A percentile compares a stretch with the other conserved stretches of the same genome.
Evolutionary conservation across 495 filamentous ascomycete genomes (phyloP).

Genomic region (Penicillium silybi): DNA sequence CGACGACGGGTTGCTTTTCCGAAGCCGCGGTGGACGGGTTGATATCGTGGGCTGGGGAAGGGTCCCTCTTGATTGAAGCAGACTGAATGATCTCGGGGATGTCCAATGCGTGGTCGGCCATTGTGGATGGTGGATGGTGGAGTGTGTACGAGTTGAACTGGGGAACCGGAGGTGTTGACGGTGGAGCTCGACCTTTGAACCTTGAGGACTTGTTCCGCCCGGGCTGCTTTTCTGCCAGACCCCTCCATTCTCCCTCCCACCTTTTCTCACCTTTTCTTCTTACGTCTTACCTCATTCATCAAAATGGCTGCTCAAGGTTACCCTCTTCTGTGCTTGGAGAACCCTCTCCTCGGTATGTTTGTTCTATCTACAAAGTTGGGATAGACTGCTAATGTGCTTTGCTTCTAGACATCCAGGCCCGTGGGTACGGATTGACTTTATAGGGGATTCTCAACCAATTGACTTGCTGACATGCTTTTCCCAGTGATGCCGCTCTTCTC

Average conservation of each 20-base stretch:
- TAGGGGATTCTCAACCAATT: neutral
- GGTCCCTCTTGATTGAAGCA: conserved; percentile 65
- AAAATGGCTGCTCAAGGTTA: conserved; percentile 75
- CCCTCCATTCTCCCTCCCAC: conserved; percentile 21
- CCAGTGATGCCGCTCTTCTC: conserved; percentile 66
- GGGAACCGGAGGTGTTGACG: neutral
- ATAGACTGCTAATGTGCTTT: conserved; percentile 13
- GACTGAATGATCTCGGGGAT: conserved; percentile 75
- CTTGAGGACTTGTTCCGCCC: conserved; percentile 13
- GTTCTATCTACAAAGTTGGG: conserved; percentile 4
- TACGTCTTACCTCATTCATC: conserved; percentile 2
- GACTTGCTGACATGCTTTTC: conserved; percentile 2
- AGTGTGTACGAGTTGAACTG: neutral
- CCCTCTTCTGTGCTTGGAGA: conserved; percentile 87
- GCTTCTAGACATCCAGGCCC: conserved; percentile 79
- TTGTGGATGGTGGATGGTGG: conserved; percentile 21
- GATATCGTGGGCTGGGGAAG: conserved; percentile 68
- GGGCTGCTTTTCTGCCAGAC: conserved; percentile 23
- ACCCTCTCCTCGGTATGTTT: conserved; percentile 83
- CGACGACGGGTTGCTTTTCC: conserved; percentile 44
- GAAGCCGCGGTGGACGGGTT: conserved; percentile 74
- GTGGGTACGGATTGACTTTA: conserved; percentile 50
- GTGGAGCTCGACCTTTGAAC: conserved; percentile 4
- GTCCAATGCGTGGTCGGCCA: conserved; percentile 51
- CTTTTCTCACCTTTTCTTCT: conserved; percentile 14